Percentiles rank a stretch among this genome's conserved stretches.
Evolutionary conservation across 164 flowering plant species (phyloP).

Genomic region (Paratinospora sagittata): DNA sequence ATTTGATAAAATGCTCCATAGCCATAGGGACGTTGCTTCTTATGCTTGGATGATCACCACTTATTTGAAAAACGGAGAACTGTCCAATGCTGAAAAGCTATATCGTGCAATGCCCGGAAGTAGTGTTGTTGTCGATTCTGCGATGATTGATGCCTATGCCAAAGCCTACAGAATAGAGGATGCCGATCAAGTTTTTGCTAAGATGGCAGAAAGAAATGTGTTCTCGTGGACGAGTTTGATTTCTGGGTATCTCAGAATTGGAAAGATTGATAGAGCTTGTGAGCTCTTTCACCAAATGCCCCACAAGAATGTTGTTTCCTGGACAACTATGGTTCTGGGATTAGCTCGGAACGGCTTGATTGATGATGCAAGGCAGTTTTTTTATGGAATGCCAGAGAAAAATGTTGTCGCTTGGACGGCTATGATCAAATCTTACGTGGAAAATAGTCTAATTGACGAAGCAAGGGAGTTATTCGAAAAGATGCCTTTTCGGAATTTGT

Average conservation of each 20-base stretch:
- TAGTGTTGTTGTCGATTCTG: constrained; percentile 33
- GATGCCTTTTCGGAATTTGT: constrained; percentile 43
- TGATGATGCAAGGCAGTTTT: constrained; percentile 31
- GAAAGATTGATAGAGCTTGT: constrained; percentile 33
- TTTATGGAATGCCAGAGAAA: constrained; percentile 39
- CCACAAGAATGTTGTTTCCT: constrained; percentile 31
- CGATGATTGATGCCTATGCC: constrained; percentile 48
- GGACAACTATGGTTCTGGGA: constrained; percentile 45
- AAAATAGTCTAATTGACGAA: constrained; percentile 29
- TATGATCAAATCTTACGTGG: constrained; percentile 40
- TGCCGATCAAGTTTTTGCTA: constrained; percentile 37
- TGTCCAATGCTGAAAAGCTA: constrained; percentile 36
- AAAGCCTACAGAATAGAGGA: constrained; percentile 31
- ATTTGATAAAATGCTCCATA: constrained; percentile 49
- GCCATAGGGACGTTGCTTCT: constrained; percentile 41
- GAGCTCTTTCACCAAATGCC: constrained; percentile 40
- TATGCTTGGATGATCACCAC: constrained; percentile 41
- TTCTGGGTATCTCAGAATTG: constrained; percentile 37
- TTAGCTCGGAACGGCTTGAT: constrained; percentile 38
- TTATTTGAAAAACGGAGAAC: constrained; percentile 34
- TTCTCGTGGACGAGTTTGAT: constrained; percentile 52
- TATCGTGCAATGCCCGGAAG: constrained; percentile 29
- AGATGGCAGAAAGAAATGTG: constrained; percentile 41
- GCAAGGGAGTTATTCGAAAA: constrained; percentile 36
- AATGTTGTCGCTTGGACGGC: constrained; percentile 50